Base-by-base conservation (phyloP, 805 yeast species). In the Zygotorulaspora florentina region DNA sequence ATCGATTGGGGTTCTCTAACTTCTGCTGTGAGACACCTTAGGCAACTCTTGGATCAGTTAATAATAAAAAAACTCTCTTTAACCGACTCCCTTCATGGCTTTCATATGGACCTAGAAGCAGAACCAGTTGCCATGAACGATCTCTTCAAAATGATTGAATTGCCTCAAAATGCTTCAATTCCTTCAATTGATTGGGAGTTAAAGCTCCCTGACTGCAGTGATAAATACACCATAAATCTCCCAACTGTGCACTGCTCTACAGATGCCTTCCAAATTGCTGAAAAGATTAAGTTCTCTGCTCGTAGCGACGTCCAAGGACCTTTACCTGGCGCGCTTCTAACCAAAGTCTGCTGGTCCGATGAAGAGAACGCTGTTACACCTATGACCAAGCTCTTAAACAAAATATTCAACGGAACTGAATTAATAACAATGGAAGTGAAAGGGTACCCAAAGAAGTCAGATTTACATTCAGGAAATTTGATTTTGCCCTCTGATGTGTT, bases 141-240 rank as follows among this genome's bases (percentile, higher is more conserved):
- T n/a, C 37, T 30, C 30, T 45, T 46, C 40, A 51, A 40, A 5
- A 57, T 49, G 47, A 45, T 54, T 41, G 55, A 17, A 43, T 59
- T 50, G 4, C 52, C 59, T 1, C 20, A 43, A 13, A 13, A 39
- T 23, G 12, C 41, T 2, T 17, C 51, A 12, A 47, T 73, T 4
- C 77, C 79, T 9, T 36, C 47, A 8, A 44, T 71, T 6, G 46
- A 54, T 3, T 73, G 77, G 76, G 58, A 61, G 13, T 8, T 72
- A 1, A 52, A 57, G 9, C 46, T 71, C 13, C 57, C 67, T 7
- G 74, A 69, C 52, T 74, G 79, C 51, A 23, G 54, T 25, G 54
- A 55, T 1, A 34, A 54, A 1, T 62, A 65, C 11, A 50, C 54
- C 1, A 64, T 72, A 8, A 42, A 51, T 3, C 26, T 73, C 8